Conservation (phyloP, 1,284 basidiomycete genomes). For the Tylopilus sp. region DNA sequence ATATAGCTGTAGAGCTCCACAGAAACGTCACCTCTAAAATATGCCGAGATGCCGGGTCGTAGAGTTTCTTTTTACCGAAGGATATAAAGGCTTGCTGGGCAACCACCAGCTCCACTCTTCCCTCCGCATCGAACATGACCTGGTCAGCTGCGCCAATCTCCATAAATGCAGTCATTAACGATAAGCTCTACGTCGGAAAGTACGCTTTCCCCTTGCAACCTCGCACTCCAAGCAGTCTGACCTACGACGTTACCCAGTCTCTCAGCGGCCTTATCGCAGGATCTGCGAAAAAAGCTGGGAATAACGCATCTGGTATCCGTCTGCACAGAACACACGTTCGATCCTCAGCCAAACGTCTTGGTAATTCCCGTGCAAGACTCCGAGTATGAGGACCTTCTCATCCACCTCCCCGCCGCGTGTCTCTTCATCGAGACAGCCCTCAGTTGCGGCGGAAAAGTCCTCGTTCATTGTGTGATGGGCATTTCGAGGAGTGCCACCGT, state of each 20-base stretch:
- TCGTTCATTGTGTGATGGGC: conserved; percentile 76
- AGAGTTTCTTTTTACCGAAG: not conserved
- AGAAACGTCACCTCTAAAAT: too few species aligned
- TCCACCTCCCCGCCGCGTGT: conserved; percentile 50
- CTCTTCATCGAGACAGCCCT: conserved; percentile 52
- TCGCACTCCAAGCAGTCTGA: not conserved
- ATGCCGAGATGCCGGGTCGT: conserved; percentile 25
- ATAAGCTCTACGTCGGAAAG: conserved; percentile 54
- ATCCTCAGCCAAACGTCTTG: conserved; percentile 41
- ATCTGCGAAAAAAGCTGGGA: conserved; percentile 38
- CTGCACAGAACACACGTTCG: conserved; percentile 48
- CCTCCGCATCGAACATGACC: conserved; percentile 19
- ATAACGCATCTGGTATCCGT: conserved; percentile 60
- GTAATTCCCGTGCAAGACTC: conserved; percentile 51
- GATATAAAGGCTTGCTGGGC: conserved; percentile 21
- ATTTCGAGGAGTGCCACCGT: conserved; percentile 66
- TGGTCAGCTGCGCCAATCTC: conserved; percentile 31
- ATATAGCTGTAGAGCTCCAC: too few species aligned
- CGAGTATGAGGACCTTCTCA: conserved; percentile 57
- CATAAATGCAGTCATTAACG: conserved; percentile 39
- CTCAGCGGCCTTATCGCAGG: conserved; percentile 42
- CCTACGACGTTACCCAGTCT: conserved; percentile 38
- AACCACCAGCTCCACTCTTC: conserved; percentile 12
- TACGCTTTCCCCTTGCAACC: conserved; percentile 21
- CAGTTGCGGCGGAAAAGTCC: conserved; percentile 45